Evolutionary conservation across 306 rosid species (phyloP).

Genomic region (Ormosia semicastrata): DNA sequence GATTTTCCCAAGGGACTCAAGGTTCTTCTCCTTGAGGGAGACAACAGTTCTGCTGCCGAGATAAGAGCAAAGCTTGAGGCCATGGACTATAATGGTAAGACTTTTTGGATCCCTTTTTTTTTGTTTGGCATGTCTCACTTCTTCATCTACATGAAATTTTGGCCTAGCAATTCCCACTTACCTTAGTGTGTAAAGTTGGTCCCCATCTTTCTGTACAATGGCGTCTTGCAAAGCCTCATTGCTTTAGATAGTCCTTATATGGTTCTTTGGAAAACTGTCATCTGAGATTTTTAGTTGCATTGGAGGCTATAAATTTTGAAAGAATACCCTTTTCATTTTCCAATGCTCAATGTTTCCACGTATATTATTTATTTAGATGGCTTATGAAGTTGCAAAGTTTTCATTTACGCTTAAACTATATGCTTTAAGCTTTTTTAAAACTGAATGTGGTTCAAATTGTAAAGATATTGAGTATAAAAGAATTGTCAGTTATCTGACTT

Average conservation of each 20-base stretch:
- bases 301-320: constrained; percentile 13
- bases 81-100: constrained; percentile 82
- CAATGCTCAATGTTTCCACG: background rate
- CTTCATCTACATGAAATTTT: constrained; percentile 27
- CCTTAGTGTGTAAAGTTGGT: constrained; percentile 25
- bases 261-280: constrained; percentile 23
- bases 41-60: constrained; percentile 59
- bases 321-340: background rate
- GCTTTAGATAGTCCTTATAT: constrained; percentile 14
- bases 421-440: background rate
- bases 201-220: constrained; percentile 21
- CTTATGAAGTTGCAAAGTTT: constrained; percentile 2
- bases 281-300: constrained; percentile 29
- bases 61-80: constrained; percentile 78
- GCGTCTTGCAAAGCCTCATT: constrained; percentile 30
- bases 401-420: constrained; percentile 4
- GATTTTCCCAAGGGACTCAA: constrained; percentile 90
- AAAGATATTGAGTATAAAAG: constrained; percentile 4
- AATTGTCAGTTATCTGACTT: background rate
- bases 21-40: constrained; percentile 87
- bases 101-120: constrained; percentile 18
- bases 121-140: background rate
- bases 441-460: constrained; percentile 19
- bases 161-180: constrained; percentile 14
- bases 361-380: constrained; percentile 10